Base-by-base conservation (phyloP, 768 basidiomycete species). In the Pleurotus sapidus region DNA sequence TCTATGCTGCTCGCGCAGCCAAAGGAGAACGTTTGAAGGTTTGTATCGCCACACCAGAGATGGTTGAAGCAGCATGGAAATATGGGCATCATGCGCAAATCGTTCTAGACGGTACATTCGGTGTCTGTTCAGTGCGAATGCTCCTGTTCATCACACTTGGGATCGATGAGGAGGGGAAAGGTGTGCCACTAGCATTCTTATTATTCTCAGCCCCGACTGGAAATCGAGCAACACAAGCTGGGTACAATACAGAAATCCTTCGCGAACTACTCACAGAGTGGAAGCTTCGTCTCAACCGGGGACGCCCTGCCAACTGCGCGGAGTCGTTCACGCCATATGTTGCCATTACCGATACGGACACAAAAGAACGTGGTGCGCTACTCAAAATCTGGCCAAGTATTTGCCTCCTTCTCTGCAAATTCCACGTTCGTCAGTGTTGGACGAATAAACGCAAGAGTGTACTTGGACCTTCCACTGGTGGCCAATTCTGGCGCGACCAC, bases 401-500 rank as follows among this genome's bases (percentile, higher is more conserved):
- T 27, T 51, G 59, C 17, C 69, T 76, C 15, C 61, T 76, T 0
- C 59, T 76, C 8, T 77, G 75, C 64, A 65, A 67, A 42, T 76
- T 75, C 55, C 75, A 76, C 55, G 34, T 72, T n/a, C 63, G 69
- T 4, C 72, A 75, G 46, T 72, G 63, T 30, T 77, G 74, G 72
- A 63, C 46, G 15, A 76, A 76, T 57, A 53, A 61, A 46, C 60
- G 58, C 6, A 62, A 67, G 25, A 49, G 49, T 39, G 34, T 37
- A 1, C 18, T 61, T 8, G 57, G 40, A 18, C 40, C 40, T 15
- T 43, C 40, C 14, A 58, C 40, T 57, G 61, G 23, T 49, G 47
- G 14, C 56, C 55, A 45, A 23, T 49, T 45, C 38, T 55, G 37
- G 39, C 57, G 4, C 56, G 59, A 34, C 24, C 49, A 37, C 50